Evolutionary conservation across 345 rosid genomes (phyloP), one percentile per base, ranked within the genome.

Genomic region (Populus tremula): DNA sequence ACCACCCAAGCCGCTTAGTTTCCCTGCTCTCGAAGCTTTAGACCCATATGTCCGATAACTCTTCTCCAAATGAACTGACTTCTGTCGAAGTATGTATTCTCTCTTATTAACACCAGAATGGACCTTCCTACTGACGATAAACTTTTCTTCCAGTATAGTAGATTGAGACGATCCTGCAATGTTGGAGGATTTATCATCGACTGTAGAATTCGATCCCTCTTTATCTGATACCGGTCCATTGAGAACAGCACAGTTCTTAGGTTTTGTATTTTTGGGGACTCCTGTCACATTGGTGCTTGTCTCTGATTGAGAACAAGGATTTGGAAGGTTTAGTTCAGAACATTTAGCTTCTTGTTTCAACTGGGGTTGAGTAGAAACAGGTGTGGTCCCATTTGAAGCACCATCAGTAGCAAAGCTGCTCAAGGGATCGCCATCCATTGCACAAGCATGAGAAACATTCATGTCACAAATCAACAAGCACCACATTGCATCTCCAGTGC

Each of bases 401-500:
- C 81, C 85, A 67, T 88, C 89, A 62, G 82, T 75, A 27, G 80
- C 23, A 80, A 89, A 86, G 67, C 88, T 77, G 73, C 81, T 81
- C 77, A 89, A 77, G 27, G 87, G 82, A 53, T 90, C 94, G 77
- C 91, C 90, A 76, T 93, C 97, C 88, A 90, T 86, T 71, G 97
- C 96, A 89, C 96, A 90, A 74, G 99, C 98, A 86, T 89, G 96
- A 21, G 97, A 87, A 16, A 95, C 92, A 87, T 95, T 93, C 97
- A 95, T 91, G 87, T 95, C 99, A 83, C 91, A 91, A 66, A 95
- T 90, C 84, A 95, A 79, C 74, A 95, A 84, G 85, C 97, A 89
- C 99, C 99, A 93, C 98, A 95, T 95, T 68, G 99, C 99, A 86
- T 95, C 99, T 47, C 94, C 96, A 20, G 90, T 91, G 84, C 97